Base-by-base conservation (phyloP, 768 basidiomycete species). In the Boletellus emodensis region DNA sequence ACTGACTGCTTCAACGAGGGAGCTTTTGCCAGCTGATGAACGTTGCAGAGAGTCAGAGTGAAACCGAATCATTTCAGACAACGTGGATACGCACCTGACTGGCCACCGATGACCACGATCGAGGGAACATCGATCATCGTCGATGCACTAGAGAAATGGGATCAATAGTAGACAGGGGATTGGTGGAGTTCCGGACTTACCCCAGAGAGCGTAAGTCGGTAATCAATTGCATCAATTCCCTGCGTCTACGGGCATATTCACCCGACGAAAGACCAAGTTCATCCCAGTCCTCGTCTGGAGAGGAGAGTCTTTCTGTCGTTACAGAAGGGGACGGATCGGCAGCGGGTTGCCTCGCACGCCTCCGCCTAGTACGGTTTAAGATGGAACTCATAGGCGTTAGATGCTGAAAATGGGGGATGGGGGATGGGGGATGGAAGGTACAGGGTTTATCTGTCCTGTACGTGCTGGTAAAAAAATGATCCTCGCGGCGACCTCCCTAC, bases 1-100 rank as follows among this genome's bases (percentile, higher is more conserved):
- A 13, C 72, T 80, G 0, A 82, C 76, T 0, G 77, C 80, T 46
- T 83, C 81, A 0, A 83, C 79, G 1, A 83, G 60, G 0, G 80
- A 82, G 51, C 81, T 82, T 54, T 82, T 83, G 3, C 81, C 81
- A 4, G 80, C 81, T 82, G 41, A 48, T 4, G 15, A 36, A 33
- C 30, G 20, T 49, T 6, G 46, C 10, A 14, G 36, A 38, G 47
- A 55, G 46, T 42, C 20, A 43, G 11, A 22, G n/a, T 13, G 15
- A 45, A 38, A 39, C 33, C 10, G 4, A 24, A 28, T 11, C 20
- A 22, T 35, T 0, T 13, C 11, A 24, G 4, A 30, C 2, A 28
- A 22, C 41, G 26, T 4, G 17, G 6, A 36, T 20, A 51, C 74
- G 30, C 46, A 80, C 79, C 77, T 0, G 81, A 82, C 52, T 82